phyloP scores from a whole-genome alignment of 495 filamentous ascomycete genomes.

The Apiosordaria backusii region DNA sequence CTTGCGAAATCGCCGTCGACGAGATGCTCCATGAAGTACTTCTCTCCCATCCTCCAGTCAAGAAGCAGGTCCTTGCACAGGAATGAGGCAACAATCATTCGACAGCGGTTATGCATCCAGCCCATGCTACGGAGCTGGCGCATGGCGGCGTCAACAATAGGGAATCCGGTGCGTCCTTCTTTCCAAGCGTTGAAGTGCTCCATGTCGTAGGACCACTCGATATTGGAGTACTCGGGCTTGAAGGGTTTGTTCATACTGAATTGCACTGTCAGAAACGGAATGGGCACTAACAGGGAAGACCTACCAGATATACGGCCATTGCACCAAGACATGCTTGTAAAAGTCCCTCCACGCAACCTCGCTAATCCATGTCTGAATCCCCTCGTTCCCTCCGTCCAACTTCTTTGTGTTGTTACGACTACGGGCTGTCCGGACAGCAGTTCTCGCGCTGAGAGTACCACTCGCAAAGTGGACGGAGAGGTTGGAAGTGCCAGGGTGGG shows the following conservation, averaged over 20 bases:
- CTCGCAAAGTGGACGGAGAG: conserved; percentile 77
- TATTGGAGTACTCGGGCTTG: conserved; percentile 80
- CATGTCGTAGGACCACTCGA: conserved; percentile 73
- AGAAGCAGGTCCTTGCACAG: conserved; percentile 81
- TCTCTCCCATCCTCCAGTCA: conserved; percentile 89
- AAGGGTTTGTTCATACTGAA: conserved; percentile 88
- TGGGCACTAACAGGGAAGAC: conserved; percentile 10
- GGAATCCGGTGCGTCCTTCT: conserved; percentile 73
- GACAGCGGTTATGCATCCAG: conserved; percentile 87
- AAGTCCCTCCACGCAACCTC: conserved; percentile 93
- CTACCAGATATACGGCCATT: conserved; percentile 88
- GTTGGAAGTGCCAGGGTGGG: conserved; percentile 60
- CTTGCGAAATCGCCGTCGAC: conserved; percentile 91
- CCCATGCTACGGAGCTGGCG: conserved; percentile 67
- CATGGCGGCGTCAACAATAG: conserved; percentile 92
- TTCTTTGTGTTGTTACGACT: conserved; percentile 64
- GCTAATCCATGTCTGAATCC: conserved; percentile 74
- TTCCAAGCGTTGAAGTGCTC: conserved; percentile 72
- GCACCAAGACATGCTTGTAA: conserved; percentile 79
- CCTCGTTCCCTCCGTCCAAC: conserved; percentile 64
- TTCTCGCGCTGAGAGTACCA: conserved; percentile 75
- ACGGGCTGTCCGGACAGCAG: conserved; percentile 63
- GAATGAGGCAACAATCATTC: conserved; percentile 87
- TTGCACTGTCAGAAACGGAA: conserved; percentile 8
- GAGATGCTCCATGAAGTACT: conserved; percentile 82